Evolutionary conservation across 208 protist genomes (phyloP).

Genomic region (Trypanosoma brucei): DNA sequence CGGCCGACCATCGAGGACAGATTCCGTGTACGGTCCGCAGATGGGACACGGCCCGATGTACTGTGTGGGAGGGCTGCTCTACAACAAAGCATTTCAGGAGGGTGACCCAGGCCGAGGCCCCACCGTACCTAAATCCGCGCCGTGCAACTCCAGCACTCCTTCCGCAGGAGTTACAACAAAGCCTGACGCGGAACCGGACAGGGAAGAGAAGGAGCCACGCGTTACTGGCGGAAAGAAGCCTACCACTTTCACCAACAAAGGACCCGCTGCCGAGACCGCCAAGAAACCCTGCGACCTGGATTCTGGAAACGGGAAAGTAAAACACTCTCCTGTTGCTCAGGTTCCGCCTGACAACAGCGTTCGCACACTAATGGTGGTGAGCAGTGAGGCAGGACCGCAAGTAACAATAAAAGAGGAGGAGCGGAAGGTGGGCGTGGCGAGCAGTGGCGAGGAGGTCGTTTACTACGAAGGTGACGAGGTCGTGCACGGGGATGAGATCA

Average conservation of each 20-base stretch:
- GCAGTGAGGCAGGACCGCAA: background rate
- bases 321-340: background rate
- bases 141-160: background rate
- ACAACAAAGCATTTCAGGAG: slow-evolving; percentile 25
- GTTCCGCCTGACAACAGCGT: slow-evolving; percentile 1
- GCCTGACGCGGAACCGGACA: background rate
- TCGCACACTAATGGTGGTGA: slow-evolving; percentile 9
- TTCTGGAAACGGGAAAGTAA: background rate
- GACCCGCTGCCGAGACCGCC: background rate
- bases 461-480: slow-evolving; percentile 29
- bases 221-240: background rate
- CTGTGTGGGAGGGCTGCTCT: slow-evolving; percentile 20
- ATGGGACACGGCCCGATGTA: slow-evolving; percentile 24
- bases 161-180: background rate
- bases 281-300: background rate
- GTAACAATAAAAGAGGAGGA: slow-evolving; percentile 17
- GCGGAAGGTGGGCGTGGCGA: slow-evolving; percentile 15
- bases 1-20: slow-evolving; percentile 31
- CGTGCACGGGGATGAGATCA: slow-evolving; percentile 1
- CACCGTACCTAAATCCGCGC: background rate
- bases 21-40: slow-evolving; percentile 20
- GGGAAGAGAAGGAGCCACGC: background rate
- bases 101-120: background rate
- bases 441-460: slow-evolving; percentile 31
- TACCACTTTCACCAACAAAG: too few species aligned